Conservation (phyloP, 2,329 filamentous ascomycete species). For the Chaetomium strumarium region DNA sequence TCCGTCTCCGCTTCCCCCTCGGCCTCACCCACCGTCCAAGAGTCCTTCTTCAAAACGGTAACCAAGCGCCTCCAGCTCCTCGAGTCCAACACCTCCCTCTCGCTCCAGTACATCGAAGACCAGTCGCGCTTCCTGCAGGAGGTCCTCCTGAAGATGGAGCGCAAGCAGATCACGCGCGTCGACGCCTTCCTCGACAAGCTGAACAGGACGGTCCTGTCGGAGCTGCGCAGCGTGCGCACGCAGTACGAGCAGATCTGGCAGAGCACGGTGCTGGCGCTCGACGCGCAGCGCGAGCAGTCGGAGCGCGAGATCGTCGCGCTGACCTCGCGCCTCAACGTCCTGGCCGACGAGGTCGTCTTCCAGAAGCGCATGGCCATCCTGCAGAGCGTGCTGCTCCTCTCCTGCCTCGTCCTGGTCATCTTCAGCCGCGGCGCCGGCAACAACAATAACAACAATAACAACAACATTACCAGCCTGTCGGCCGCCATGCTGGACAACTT, state of each 20-base stretch:
- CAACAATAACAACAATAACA: too few species aligned
- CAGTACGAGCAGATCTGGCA: slow-evolving; percentile 98
- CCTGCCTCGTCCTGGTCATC: slow-evolving; percentile 81
- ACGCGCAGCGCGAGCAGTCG: slow-evolving; percentile 79
- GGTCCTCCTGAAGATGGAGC: slow-evolving; percentile 79
- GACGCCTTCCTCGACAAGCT: slow-evolving; percentile 73
- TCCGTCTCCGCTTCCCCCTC: slow-evolving; percentile 38
- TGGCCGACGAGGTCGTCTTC: slow-evolving; percentile 87
- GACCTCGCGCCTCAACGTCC: slow-evolving; percentile 70
- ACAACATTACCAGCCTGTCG: slow-evolving; percentile 16
- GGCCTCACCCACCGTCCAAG: slow-evolving; percentile 78
- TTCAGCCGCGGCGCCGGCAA: slow-evolving; percentile 54
- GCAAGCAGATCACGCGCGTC: slow-evolving; percentile 78
- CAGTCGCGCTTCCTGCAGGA: slow-evolving; percentile 88
- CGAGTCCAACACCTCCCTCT: slow-evolving; percentile 87
- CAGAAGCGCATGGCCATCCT: slow-evolving; percentile 91
- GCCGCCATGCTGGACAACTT: slow-evolving; percentile 10
- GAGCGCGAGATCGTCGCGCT: slow-evolving; percentile 79
- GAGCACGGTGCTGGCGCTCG: slow-evolving; percentile 84
- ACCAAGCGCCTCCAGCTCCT: slow-evolving; percentile 87
- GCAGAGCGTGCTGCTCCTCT: slow-evolving; percentile 78
- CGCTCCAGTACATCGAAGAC: slow-evolving; percentile 92
- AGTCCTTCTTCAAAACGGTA: slow-evolving; percentile 95
- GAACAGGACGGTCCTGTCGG: slow-evolving; percentile 80
- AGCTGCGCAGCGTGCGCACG: slow-evolving; percentile 69